Conservation (phyloP, 2,329 filamentous ascomycete species). For the Colletotrichum tabaci region DNA sequence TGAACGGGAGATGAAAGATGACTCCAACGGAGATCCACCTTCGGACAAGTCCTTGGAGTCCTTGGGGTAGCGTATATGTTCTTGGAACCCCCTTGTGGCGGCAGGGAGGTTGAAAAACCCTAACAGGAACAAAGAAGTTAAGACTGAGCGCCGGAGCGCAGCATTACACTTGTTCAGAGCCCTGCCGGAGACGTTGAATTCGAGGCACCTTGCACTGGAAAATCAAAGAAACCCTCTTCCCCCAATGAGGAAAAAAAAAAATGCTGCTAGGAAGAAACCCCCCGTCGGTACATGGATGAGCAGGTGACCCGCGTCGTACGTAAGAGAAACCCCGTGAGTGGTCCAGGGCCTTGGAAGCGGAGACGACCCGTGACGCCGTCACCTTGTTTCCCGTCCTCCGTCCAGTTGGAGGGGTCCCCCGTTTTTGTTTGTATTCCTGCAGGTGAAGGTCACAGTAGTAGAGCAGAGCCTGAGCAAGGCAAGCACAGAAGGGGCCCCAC, state of each 20-base stretch:
- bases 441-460: background rate
- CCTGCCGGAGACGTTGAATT: background rate
- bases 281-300: conserved; percentile 16
- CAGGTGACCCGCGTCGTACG: conserved; percentile 31
- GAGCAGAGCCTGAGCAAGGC: background rate
- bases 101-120: too few relatives aligned
- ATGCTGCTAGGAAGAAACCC: background rate
- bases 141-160: conserved; percentile 7
- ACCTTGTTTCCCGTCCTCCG: conserved; percentile 30
- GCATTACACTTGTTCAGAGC: background rate
- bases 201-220: background rate
- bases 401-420: background rate
- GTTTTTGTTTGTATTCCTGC: conserved; percentile 9
- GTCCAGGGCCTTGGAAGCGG: conserved; percentile 35
- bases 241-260: background rate
- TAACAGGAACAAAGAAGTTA: too few relatives aligned
- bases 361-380: conserved; percentile 7
- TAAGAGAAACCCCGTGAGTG: conserved; percentile 38
- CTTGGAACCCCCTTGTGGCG: too few relatives aligned
- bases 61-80: too few relatives aligned
- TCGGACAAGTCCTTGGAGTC: background rate
- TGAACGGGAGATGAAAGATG: background rate
- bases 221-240: background rate
- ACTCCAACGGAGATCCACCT: conserved; percentile 11
- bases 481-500: background rate